phyloP scores from a whole-genome alignment of 306 rosid species.

The Vigna nakashimae region DNA sequence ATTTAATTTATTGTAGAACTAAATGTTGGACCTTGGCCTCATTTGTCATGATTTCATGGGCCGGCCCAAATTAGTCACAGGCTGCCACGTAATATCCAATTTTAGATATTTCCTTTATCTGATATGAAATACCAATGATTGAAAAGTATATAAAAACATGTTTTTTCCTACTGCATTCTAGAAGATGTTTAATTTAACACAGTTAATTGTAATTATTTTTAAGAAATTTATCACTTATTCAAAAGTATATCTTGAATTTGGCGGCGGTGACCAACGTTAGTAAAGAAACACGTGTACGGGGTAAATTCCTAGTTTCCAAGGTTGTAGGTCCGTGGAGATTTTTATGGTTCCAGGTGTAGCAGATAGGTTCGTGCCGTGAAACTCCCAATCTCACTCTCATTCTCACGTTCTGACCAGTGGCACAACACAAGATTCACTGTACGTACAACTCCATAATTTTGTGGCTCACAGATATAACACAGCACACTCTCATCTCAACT shows the following conservation, averaged over 20 bases:
- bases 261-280: neutral
- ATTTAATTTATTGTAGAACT: neutral
- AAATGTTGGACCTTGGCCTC: neutral
- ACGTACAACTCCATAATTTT: neutral
- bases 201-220: no score
- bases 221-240: no score
- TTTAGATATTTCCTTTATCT: no score
- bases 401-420: neutral
- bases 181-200: no score
- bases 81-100: no score
- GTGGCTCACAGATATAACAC: constrained; percentile 1
- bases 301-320: neutral
- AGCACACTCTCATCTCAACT: neutral
- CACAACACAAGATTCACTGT: neutral
- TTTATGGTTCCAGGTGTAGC: constrained; percentile 9
- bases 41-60: neutral
- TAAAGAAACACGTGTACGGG: constrained; percentile 21
- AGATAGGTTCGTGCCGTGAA: neutral
- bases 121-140: neutral
- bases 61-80: neutral
- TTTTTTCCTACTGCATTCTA: no score
- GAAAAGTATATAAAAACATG: neutral
- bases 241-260: neutral
- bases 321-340: constrained; percentile 14
- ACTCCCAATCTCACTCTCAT: neutral